phyloP scores from a whole-genome alignment of 208 protist species.

The Leishmania tropica region DNA sequence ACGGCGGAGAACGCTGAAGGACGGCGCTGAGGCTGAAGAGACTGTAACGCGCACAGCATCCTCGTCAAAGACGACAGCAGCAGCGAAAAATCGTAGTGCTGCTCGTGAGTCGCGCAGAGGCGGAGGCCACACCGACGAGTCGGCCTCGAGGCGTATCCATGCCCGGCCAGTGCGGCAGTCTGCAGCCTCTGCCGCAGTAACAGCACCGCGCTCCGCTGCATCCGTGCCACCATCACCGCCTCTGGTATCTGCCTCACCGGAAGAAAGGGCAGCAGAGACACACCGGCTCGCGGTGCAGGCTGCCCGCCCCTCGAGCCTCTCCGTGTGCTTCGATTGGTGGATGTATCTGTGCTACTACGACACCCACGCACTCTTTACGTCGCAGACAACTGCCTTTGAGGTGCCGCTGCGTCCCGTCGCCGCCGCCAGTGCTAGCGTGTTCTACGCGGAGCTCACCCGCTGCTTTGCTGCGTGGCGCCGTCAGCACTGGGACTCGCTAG shows the following conservation, averaged over 20 bases:
- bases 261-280: slow-evolving; percentile 6
- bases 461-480: slow-evolving; percentile 37
- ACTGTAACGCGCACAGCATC: neutral
- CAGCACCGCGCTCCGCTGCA: neutral
- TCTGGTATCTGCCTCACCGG: neutral
- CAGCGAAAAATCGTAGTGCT: neutral
- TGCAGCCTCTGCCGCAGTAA: neutral
- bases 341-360: slow-evolving; percentile 31
- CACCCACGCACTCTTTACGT: slow-evolving; percentile 31
- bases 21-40: neutral
- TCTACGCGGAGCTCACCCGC: slow-evolving; percentile 34
- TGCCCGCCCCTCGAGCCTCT: slow-evolving; percentile 14
- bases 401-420: slow-evolving; percentile 27
- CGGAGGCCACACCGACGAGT: neutral
- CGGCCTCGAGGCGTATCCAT: neutral
- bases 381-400: slow-evolving; percentile 28
- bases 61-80: neutral
- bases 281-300: slow-evolving; percentile 8
- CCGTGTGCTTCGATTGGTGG: slow-evolving; percentile 35
- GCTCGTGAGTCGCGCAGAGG: neutral
- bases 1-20: neutral
- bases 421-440: slow-evolving; percentile 5
- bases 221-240: neutral
- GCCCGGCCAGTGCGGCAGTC: neutral
- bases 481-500: slow-evolving; percentile 35